Evolutionary conservation across 345 rosid genomes (phyloP), one percentile per base, ranked within the genome.

Genomic region (Eucalyptus curtisii): DNA sequence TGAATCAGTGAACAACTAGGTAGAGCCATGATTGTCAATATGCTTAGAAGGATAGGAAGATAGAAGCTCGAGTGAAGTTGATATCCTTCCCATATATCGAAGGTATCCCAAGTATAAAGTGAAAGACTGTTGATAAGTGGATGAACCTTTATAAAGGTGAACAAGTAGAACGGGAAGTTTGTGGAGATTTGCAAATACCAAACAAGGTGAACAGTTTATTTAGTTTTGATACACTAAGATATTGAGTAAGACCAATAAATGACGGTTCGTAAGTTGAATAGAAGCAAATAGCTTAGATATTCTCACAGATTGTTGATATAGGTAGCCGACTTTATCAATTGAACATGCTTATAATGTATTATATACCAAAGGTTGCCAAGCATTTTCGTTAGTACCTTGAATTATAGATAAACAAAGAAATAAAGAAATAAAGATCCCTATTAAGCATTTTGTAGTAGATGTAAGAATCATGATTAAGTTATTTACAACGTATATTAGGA

Each of bases 401-500:
- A 37, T 37, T 71, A 37, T 10, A 37, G 13, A 33, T 71, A 1
- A 10, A 17, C 33, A 66, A 4, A 66, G 17, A 66, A 4, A 66
- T 17, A 68, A 10, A 8, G 4, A 17, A 33, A 68, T 8, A 9
- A 33, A 6, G 13, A 10, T 14, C 3, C 45, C 27, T 17, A 9
- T 71, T 10, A 2, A 71, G 7, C 14, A 37, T 19, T 11, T 71
- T 37, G 25, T 2, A 3, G 8, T 0, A 10, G 7, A 37, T 3
- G 27, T 71, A 8, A 40, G 25, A 37, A 6, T 37, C 25, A 71
- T 71, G 27, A 7, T 16, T 33, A 16, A 33, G 24, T 33, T 37
- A 20, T 66, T 15, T 15, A 31, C 5, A 31, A 5, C 13, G 30
- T 11, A 2, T 7, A 6, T 25, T 1, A 2, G 3, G 13, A 7